Evolutionary conservation across 257 asterid species (phyloP).

Genomic region (Ophiorrhiza pumila): DNA sequence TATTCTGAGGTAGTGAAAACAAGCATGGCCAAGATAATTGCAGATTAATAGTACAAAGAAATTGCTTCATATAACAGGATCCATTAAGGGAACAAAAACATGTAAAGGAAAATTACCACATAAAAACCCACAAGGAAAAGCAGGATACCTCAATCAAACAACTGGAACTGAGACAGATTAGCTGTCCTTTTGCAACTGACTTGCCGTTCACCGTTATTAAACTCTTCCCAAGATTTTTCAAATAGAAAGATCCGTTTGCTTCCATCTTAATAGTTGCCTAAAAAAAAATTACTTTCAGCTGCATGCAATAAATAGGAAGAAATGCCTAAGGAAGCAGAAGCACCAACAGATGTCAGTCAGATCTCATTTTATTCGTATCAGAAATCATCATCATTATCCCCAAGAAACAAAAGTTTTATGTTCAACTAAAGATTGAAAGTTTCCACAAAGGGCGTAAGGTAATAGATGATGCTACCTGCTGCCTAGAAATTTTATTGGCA

Average conservation of each 20-base stretch:
- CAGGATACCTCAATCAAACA: constrained; percentile 84
- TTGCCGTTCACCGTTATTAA: constrained; percentile 71
- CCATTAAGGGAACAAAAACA: neutral
- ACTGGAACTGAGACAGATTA: constrained; percentile 57
- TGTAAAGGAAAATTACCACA: neutral
- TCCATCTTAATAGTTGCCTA: constrained; percentile 94
- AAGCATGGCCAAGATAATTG: neutral
- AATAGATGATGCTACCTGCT: constrained; percentile 56
- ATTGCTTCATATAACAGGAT: neutral
- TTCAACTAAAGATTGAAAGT: neutral
- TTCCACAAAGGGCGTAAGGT: neutral
- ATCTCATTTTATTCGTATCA: neutral
- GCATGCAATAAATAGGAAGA: neutral
- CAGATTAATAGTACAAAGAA: neutral
- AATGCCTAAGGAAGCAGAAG: neutral
- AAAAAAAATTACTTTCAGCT: neutral
- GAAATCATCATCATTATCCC: neutral
- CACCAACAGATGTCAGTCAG: neutral
- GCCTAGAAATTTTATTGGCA: constrained; percentile 93
- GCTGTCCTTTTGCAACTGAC: constrained; percentile 60
- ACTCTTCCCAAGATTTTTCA: constrained; percentile 85
- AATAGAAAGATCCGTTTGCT: constrained; percentile 69
- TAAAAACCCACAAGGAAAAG: constrained; percentile 9
- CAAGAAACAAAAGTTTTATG: neutral
- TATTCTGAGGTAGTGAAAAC: neutral